Evolutionary conservation across 495 filamentous ascomycete species (phyloP), one percentile per base, ranked within the genome.

Genomic region (Astrocystis sublimbata): DNA sequence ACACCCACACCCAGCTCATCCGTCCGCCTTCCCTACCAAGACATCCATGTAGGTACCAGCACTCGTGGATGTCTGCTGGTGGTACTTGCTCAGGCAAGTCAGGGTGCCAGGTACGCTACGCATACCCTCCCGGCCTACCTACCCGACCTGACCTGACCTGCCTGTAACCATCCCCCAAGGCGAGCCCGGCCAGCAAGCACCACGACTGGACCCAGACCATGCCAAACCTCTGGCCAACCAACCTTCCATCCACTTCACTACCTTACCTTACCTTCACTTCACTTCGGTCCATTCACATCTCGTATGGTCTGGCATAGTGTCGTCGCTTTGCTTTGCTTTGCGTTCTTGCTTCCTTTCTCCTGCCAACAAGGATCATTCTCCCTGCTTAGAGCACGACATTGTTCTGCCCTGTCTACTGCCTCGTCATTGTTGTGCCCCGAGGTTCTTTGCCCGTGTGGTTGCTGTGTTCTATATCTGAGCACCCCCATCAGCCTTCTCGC

Each of bases 261-360:
- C n/a, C n/a, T n/a, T n/a, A 56, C 58, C 58, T 51, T 61, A 30
- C 56, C 47, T 59, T 33, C 58, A 53, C 58, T 38, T 52, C 58
- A 60, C 60, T 30, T 65, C n/a, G n/a, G n/a, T n/a, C n/a, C n/a
- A n/a, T n/a, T n/a, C 41, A 45, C 40, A 17, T 54, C 19, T 49
- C 35, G 46, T 58, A 30, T 51, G 43, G 43, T 58, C 30, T 55
- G 49, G 36, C 51, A 56, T 62, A 65, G 62, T 71, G 65, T 65
- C 66, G n/a, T 71, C 62, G 61, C 64, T 66, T 71, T 71, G 60
- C 68, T 67, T 58, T 71, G n/a, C n/a, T n/a, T n/a, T n/a, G n/a
- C n/a, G n/a, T n/a, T n/a, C n/a, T n/a, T n/a, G n/a, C 50, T 68
- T 59, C 26, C 64, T 69, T 68, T 65, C 63, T 66, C 67, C 61